These are phyloP conservation scores for Entomortierella beljakovae DNA, from an alignment of 192 early-diverging fungal species.

Conservation along the genomic window DNA sequence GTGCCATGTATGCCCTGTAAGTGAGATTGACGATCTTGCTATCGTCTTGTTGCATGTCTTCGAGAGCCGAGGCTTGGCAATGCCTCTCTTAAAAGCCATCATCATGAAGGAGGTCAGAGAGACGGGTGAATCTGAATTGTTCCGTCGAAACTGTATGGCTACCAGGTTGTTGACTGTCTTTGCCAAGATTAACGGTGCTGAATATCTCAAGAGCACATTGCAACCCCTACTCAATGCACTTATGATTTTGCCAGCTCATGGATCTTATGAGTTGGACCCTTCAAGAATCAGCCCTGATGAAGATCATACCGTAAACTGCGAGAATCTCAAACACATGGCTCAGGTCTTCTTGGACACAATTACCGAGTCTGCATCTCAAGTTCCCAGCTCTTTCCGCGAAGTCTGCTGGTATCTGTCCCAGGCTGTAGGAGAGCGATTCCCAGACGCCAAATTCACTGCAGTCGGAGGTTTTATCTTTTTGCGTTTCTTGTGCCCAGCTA, in stretches of 20 bases:
- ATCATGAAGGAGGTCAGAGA: conserved; percentile 88
- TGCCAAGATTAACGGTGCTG: conserved; percentile 82
- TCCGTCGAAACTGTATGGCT: conserved; percentile 93
- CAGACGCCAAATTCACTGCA: conserved; percentile 84
- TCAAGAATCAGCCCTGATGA: conserved; percentile 76
- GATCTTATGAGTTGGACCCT: conserved; percentile 94
- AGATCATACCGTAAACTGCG: conserved; percentile 76
- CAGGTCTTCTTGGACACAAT: conserved; percentile 88
- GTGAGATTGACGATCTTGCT: conserved; percentile 92
- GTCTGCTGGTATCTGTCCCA: conserved; percentile 85
- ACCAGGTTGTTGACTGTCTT: conserved; percentile 88
- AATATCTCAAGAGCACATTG: conserved; percentile 85
- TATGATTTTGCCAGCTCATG: conserved; percentile 68
- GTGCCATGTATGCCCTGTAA: conserved; percentile 86
- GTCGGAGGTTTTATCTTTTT: conserved; percentile 97
- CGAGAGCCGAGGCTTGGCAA: conserved; percentile 76
- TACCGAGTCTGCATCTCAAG: conserved; percentile 71
- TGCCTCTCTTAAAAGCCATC: conserved; percentile 82
- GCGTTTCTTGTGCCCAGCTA: conserved; percentile 95
- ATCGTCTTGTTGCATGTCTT: conserved; percentile 82
- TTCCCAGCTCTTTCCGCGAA: conserved; percentile 82
- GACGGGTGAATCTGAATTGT: conserved; percentile 87
- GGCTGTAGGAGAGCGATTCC: conserved; percentile 85
- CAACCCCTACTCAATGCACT: conserved; percentile 83
- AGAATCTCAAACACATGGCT: conserved; percentile 82